Conservation (phyloP, 176 grass and related monocot species). For the Hordeum vulgare region DNA sequence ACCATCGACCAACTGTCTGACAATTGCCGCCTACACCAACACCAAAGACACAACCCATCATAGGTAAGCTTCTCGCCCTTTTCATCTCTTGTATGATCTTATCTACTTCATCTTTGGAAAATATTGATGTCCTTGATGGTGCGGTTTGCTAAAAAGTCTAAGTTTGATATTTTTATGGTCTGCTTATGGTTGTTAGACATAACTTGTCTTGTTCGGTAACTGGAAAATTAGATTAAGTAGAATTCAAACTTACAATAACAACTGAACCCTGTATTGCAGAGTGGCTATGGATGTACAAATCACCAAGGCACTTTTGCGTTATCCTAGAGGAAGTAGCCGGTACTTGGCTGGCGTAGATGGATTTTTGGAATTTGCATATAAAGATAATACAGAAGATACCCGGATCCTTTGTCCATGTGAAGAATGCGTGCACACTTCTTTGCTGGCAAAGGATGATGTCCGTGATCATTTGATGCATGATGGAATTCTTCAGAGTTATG, state of each 20-base stretch:
- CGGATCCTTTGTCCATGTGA: neutral
- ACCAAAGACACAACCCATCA: no score
- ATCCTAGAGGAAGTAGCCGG: neutral
- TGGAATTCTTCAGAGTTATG: neutral
- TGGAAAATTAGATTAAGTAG: no score
- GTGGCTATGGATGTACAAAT: neutral
- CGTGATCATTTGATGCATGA: neutral
- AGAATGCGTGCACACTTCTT: neutral
- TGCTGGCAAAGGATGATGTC: neutral
- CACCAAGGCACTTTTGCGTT: neutral
- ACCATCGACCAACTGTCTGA: no score
- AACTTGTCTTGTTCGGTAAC: no score
- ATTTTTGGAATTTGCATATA: constrained; percentile 3
- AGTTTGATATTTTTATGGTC: no score
- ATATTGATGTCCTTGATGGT: no score
- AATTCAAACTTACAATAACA: neutral
- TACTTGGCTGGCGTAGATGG: neutral
- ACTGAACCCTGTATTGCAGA: neutral
- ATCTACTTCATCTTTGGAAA: no score
- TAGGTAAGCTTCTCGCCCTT: no score
- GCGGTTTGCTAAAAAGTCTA: no score
- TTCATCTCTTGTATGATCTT: no score
- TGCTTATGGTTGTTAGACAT: no score
- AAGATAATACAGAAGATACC: neutral
- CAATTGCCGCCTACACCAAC: no score